Evolutionary conservation across 164 flowering plant genomes (phyloP).

Genomic region (Berberis vulgaris): DNA sequence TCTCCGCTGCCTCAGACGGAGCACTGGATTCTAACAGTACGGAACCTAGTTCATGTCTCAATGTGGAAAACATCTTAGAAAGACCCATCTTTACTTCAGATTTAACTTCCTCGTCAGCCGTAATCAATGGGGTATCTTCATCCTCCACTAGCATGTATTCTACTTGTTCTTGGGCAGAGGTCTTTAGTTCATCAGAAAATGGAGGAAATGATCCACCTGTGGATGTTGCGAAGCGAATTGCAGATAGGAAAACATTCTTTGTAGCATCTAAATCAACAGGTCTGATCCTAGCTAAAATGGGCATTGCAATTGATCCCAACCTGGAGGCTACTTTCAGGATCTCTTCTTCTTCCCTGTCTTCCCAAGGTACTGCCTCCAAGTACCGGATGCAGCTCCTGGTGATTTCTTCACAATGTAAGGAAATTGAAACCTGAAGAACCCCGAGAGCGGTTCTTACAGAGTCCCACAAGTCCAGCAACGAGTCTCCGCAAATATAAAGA

Average conservation of each 20-base stretch:
- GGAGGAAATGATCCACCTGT: conserved; percentile 33
- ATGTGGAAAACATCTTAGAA: conserved; percentile 30
- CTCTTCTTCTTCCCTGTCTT: conserved; percentile 54
- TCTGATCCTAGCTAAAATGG: conserved; percentile 43
- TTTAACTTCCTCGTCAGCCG: conserved; percentile 59
- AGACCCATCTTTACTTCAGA: conserved; percentile 49
- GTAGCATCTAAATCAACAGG: conserved; percentile 47
- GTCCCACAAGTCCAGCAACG: conserved; percentile 34
- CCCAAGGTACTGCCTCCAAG: conserved; percentile 62
- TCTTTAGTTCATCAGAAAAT: conserved; percentile 55
- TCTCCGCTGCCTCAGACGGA: conserved; percentile 22
- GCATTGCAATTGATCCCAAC: conserved; percentile 48
- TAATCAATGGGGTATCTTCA: conserved; percentile 46
- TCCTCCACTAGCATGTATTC: conserved; percentile 89
- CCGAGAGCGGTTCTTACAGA: conserved; percentile 42
- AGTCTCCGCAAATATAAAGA: conserved; percentile 31
- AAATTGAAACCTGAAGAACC: conserved; percentile 35
- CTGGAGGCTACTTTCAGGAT: conserved; percentile 30
- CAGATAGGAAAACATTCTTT: conserved; percentile 63
- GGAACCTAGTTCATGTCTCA: conserved; percentile 32
- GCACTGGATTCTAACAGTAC: conserved; percentile 27
- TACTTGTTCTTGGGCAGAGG: conserved; percentile 84
- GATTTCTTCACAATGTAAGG: conserved; percentile 39
- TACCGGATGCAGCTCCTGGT: conserved; percentile 37
- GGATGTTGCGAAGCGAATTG: conserved; percentile 67